phyloP scores from a whole-genome alignment of 176 grass and related monocot genomes.

The Aegilops umbellulata region DNA sequence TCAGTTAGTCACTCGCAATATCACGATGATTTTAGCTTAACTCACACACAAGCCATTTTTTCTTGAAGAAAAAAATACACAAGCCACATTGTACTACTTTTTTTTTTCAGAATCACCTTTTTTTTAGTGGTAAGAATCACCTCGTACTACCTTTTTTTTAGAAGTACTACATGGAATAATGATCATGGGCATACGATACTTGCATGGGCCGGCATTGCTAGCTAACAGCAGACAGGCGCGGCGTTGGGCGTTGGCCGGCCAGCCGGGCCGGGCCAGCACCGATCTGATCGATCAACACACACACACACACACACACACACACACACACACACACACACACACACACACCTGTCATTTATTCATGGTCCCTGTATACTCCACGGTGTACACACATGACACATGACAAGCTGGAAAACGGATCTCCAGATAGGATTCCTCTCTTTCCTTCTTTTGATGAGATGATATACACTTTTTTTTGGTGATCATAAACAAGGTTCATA shows the following conservation, averaged over 20 bases:
- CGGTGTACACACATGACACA: background rate
- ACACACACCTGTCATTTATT: background rate
- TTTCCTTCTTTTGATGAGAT: background rate
- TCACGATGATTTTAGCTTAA: no score
- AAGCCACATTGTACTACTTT: no score
- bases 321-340: no score
- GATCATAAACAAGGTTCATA: no score
- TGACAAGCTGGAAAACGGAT: background rate
- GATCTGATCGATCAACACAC: background rate
- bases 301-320: background rate
- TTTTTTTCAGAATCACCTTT: no score
- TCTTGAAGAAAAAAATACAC: no score
- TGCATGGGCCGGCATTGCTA: background rate
- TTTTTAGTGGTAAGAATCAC: no score
- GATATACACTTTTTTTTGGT: background rate
- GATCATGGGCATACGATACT: background rate
- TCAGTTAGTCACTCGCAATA: no score
- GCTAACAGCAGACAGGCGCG: background rate
- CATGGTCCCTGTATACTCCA: background rate
- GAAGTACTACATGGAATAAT: background rate
- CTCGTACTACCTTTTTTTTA: no score
- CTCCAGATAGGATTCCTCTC: background rate
- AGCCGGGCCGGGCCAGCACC: background rate
- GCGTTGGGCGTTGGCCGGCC: background rate
- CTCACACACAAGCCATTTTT: no score